phyloP scores from a whole-genome alignment of 345 rosid species.

The Eucalyptus curtisii region DNA sequence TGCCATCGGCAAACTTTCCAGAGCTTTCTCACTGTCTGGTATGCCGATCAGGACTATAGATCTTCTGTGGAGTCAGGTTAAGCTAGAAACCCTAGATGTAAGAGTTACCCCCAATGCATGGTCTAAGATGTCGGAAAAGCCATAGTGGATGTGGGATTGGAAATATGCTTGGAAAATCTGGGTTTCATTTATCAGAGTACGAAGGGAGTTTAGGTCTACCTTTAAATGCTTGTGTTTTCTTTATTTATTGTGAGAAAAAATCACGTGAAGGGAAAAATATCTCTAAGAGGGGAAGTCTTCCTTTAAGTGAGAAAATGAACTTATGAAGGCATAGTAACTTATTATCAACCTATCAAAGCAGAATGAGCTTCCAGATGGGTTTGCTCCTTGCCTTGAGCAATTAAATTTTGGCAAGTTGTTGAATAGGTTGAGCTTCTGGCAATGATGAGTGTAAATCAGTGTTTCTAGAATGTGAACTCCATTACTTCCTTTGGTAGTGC shows the following conservation, averaged over 20 bases:
- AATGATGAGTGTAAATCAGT: neutral
- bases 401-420: neutral
- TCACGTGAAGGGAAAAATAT: neutral
- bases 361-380: neutral
- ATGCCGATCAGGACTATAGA: neutral
- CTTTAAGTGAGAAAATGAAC: neutral
- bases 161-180: neutral
- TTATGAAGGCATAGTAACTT: neutral
- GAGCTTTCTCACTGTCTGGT: neutral
- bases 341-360: neutral
- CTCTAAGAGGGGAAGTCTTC: neutral
- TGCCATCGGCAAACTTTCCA: neutral
- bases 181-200: neutral
- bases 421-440: neutral
- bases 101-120: neutral
- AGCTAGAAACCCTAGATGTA: neutral
- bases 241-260: neutral
- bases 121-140: neutral
- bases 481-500: conserved; percentile 1
- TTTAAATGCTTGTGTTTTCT: neutral
- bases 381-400: neutral
- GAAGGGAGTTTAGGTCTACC: neutral
- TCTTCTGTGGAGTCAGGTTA: neutral
- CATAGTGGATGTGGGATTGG: neutral
- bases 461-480: neutral